Evolutionary conservation across 1,284 basidiomycete species (phyloP), one percentile per base, ranked within the genome.

Genomic region (Ganoderma sp.): DNA sequence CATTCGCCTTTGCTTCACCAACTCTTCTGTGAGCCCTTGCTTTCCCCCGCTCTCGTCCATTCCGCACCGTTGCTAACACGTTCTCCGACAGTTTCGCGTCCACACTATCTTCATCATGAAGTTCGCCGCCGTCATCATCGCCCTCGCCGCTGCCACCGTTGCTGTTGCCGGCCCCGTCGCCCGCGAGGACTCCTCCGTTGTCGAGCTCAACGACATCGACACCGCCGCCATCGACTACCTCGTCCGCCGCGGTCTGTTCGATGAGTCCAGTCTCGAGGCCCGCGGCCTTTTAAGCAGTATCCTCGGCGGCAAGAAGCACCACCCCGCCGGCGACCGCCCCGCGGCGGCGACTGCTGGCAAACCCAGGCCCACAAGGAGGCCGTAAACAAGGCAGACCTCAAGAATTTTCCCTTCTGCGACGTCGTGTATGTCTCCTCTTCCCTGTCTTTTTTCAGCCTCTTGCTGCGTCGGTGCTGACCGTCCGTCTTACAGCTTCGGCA

Each of bases 151-250:
- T n/a, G 48, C 48, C 22, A 52, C 48, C 48, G 22, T 52, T 25
- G 48, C 48, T 52, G 22, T 52, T 22, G 48, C 48, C 22, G 48
- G 48, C 48, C 48, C 48, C 48, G 12, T 25, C 22, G 22, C 48
- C 25, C 22, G 22, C 25, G 48, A 25, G n/a, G 22, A 52, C 3
- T 52, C 48, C 22, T 0, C 48, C 22, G 9, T 22, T 3, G 48
- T 52, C 48, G 48, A 52, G 48, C 48, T 52, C 48, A 52, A 52
- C 48, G 48, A 52, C 48, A 25, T 52, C 48, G 48, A 52, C 48
- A 25, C 22, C 12, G 48, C 48, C 22, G 48, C 48, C 22, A 52
- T 52, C 22, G 48, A 52, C 22, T 52, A 52, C 48, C 48, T 52
- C 48, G 48, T 52, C 10, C 22, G 22, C 22, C 48, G 48, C n/a